Evolutionary conservation across 1,284 basidiomycete species (phyloP).

Genomic region (Austroboletus rostrupii): DNA sequence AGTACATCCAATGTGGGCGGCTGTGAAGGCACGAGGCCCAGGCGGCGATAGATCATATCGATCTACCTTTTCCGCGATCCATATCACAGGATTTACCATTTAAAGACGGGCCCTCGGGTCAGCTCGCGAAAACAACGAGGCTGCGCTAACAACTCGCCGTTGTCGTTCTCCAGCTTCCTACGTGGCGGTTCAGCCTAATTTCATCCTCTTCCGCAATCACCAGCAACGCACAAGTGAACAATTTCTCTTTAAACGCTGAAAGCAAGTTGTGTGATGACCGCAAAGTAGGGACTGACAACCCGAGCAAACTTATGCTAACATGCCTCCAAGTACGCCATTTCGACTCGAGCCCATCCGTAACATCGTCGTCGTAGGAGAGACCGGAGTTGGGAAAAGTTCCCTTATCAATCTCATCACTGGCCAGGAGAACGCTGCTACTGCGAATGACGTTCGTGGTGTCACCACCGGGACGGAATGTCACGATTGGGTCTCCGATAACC

Average conservation of each 20-base stretch:
- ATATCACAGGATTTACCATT: conserved; percentile 21
- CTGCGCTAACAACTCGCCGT: conserved; percentile 8
- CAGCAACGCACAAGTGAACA: neutral
- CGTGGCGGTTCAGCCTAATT: too few relatives aligned
- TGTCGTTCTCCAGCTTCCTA: neutral
- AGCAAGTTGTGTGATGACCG: neutral
- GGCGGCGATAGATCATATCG: conserved; percentile 14
- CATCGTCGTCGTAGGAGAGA: conserved; percentile 28
- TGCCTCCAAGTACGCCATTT: conserved; percentile 8
- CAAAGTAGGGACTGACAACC: too few relatives aligned
- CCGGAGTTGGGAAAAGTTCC: conserved; percentile 33
- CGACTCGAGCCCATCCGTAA: conserved; percentile 22
- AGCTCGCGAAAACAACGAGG: conserved; percentile 24
- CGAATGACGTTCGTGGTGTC: conserved; percentile 31
- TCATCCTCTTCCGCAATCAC: neutral
- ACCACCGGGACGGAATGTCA: conserved; percentile 23
- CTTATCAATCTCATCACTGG: conserved; percentile 30
- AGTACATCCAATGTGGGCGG: neutral
- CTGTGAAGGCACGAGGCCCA: conserved; percentile 3
- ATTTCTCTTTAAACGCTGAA: neutral
- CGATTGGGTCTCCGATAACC: conserved; percentile 18
- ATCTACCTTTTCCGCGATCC: conserved; percentile 11
- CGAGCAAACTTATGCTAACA: conserved; percentile 7
- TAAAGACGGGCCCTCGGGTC: conserved; percentile 15
- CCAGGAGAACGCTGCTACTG: conserved; percentile 16